Evolutionary conservation across 2,329 filamentous ascomycete species (phyloP).

Genomic region (Corynespora cassiicola): DNA sequence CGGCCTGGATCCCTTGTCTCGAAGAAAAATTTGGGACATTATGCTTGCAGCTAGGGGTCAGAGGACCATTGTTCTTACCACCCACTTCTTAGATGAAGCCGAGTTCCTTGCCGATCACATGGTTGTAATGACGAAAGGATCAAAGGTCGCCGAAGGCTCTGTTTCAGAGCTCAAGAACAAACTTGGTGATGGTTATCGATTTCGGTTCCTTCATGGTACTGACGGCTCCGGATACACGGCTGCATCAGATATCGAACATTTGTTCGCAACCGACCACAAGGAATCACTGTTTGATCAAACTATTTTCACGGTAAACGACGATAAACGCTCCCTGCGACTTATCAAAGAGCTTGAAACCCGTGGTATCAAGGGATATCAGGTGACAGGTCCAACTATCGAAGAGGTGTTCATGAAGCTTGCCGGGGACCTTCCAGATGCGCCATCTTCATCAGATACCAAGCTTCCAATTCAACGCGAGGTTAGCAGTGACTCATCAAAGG

Average conservation of each 20-base stretch:
- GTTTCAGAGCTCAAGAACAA: slow-evolving; percentile 81
- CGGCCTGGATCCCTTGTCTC: slow-evolving; percentile 81
- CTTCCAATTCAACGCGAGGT: slow-evolving; percentile 2
- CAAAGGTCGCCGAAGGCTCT: slow-evolving; percentile 77
- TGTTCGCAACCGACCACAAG: slow-evolving; percentile 15
- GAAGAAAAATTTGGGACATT: slow-evolving; percentile 91
- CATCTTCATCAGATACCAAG: slow-evolving; percentile 1
- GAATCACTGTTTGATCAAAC: slow-evolving; percentile 64
- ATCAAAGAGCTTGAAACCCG: slow-evolving; percentile 71
- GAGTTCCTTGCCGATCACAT: slow-evolving; percentile 87
- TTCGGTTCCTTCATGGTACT: slow-evolving; percentile 53
- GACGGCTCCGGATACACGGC: slow-evolving; percentile 18
- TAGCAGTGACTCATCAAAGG: slow-evolving; percentile 19
- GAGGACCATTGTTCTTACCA: slow-evolving; percentile 83
- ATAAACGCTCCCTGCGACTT: slow-evolving; percentile 70
- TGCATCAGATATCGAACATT: slow-evolving; percentile 17
- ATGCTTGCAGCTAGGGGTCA: slow-evolving; percentile 80
- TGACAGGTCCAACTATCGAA: slow-evolving; percentile 87
- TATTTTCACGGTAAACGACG: slow-evolving; percentile 74
- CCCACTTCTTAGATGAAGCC: slow-evolving; percentile 89
- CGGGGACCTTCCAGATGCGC: slow-evolving; percentile 62
- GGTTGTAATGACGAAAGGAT: slow-evolving; percentile 81
- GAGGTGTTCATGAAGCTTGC: slow-evolving; percentile 87
- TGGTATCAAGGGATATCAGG: slow-evolving; percentile 76
- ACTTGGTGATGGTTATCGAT: slow-evolving; percentile 80